phyloP scores from a whole-genome alignment of 106 monocot species.

The Xerophyta viscosa region DNA sequence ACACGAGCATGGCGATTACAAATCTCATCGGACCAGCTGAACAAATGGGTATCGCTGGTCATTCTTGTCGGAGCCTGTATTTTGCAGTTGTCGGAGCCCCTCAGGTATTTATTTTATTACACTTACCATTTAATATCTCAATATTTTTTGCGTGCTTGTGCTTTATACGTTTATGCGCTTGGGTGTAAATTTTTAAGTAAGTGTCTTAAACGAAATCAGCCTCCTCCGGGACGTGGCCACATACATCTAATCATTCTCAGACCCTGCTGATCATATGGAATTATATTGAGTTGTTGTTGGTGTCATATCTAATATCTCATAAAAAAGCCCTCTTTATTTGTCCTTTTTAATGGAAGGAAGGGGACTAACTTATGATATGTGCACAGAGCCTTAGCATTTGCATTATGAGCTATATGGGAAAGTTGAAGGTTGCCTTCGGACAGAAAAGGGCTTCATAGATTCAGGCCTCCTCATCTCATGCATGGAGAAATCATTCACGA shows the following conservation, averaged over 20 bases:
- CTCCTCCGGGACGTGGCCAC: too few species aligned
- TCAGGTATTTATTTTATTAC: conserved; percentile 27
- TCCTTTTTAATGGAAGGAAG: neutral
- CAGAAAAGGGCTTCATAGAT: conserved; percentile 67
- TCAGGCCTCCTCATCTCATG: conserved; percentile 29
- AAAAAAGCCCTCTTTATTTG: neutral
- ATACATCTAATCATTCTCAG: too few species aligned
- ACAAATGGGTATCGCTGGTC: conserved; percentile 44
- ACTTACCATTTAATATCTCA: neutral
- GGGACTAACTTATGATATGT: too few species aligned
- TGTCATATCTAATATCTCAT: too few species aligned
- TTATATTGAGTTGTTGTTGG: too few species aligned
- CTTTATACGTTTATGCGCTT: too few species aligned
- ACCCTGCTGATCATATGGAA: too few species aligned
- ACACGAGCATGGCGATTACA: conserved; percentile 64
- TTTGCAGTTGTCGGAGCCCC: conserved; percentile 69
- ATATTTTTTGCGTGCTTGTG: too few species aligned
- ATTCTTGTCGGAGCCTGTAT: conserved; percentile 43
- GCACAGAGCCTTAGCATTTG: conserved; percentile 53
- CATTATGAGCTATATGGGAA: conserved; percentile 67
- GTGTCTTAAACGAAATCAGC: too few species aligned
- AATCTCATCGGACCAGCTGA: conserved; percentile 60
- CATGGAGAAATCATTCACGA: conserved; percentile 50
- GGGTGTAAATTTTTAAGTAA: too few species aligned
- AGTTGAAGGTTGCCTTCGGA: conserved; percentile 58